These are phyloP conservation scores for Magnusiomyces ingens DNA, from an alignment of 1,139 yeast species.

Conservation along the genomic window DNA sequence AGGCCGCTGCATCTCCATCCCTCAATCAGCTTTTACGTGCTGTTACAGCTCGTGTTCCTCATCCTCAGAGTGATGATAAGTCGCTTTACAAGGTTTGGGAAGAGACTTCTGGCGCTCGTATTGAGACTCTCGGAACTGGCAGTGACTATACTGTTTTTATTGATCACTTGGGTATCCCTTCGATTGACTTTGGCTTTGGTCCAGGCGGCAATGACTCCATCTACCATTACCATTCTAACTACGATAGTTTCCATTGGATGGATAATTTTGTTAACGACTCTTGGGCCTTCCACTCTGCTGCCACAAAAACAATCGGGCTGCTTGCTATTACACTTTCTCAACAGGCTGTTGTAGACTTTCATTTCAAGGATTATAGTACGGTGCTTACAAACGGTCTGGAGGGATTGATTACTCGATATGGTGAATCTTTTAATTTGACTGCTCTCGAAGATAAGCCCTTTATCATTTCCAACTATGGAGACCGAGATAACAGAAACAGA, in stretches of 20 bases:
- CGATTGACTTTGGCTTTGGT: conserved; percentile 50
- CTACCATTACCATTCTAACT: conserved; percentile 64
- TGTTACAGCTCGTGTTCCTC: conserved; percentile 37
- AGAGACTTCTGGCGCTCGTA: conserved; percentile 32
- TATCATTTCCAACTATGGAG: not conserved
- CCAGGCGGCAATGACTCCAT: conserved; percentile 42
- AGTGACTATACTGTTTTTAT: conserved; percentile 62
- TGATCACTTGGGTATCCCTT: conserved; percentile 61
- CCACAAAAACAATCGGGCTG: conserved; percentile 47
- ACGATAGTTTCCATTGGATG: conserved; percentile 67
- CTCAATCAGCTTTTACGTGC: conserved; percentile 39
- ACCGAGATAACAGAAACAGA: not conserved
- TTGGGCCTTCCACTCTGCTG: conserved; percentile 47
- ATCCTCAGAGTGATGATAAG: conserved; percentile 37
- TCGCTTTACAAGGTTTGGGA: conserved; percentile 57
- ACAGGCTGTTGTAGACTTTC: conserved; percentile 39
- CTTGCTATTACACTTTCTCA: conserved; percentile 44
- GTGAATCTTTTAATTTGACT: conserved; percentile 27
- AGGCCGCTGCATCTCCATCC: conserved; percentile 47
- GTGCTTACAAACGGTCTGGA: conserved; percentile 20
- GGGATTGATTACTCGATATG: conserved; percentile 22
- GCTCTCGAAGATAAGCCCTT: not conserved
- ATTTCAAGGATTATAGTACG: conserved; percentile 40
- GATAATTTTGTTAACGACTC: conserved; percentile 51
- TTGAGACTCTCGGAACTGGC: conserved; percentile 53